phyloP scores from a whole-genome alignment of 2,329 filamentous ascomycete species.

The Escovopsis sp. region DNA sequence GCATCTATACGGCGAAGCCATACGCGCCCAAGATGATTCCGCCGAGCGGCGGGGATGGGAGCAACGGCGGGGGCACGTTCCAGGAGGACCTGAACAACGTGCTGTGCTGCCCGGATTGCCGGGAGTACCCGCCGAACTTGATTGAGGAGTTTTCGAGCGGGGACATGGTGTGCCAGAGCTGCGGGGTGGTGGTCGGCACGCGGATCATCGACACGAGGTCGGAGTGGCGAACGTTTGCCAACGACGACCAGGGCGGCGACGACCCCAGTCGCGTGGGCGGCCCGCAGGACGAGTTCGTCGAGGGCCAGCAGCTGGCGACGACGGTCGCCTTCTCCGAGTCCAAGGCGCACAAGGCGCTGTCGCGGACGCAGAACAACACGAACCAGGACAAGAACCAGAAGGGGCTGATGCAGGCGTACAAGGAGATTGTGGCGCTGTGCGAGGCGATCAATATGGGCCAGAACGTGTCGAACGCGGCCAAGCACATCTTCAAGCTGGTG shows the following conservation, averaged over 20 bases:
- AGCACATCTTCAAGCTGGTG: slow-evolving; percentile 88
- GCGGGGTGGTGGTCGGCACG: slow-evolving; percentile 79
- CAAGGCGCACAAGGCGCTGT: slow-evolving; percentile 56
- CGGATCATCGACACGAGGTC: slow-evolving; percentile 90
- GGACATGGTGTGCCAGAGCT: slow-evolving; percentile 85
- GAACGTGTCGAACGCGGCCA: slow-evolving; percentile 75
- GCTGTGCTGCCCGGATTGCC: slow-evolving; percentile 81
- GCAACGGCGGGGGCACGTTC: slow-evolving; percentile 29
- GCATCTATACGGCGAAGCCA: slow-evolving; percentile 28
- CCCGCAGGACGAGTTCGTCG: slow-evolving; percentile 74
- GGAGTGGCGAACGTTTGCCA: slow-evolving; percentile 97
- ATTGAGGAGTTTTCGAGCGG: slow-evolving; percentile 85
- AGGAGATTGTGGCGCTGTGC: slow-evolving; percentile 76
- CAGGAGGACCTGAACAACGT: slow-evolving; percentile 77
- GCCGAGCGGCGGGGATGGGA: slow-evolving; percentile 18
- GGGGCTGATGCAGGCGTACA: slow-evolving; percentile 67
- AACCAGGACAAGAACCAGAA: slow-evolving; percentile 74
- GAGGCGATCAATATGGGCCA: slow-evolving; percentile 72
- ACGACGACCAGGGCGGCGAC: slow-evolving; percentile 91
- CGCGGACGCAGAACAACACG: slow-evolving; percentile 76
- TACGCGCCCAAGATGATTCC: slow-evolving; percentile 33
- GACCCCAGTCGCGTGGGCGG: slow-evolving; percentile 98
- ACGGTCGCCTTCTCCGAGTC: slow-evolving; percentile 73
- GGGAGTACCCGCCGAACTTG: slow-evolving; percentile 79
- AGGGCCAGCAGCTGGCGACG: slow-evolving; percentile 80